Conservation (phyloP, 2,329 filamentous ascomycete genomes). For the Colletotrichum eleusines region DNA sequence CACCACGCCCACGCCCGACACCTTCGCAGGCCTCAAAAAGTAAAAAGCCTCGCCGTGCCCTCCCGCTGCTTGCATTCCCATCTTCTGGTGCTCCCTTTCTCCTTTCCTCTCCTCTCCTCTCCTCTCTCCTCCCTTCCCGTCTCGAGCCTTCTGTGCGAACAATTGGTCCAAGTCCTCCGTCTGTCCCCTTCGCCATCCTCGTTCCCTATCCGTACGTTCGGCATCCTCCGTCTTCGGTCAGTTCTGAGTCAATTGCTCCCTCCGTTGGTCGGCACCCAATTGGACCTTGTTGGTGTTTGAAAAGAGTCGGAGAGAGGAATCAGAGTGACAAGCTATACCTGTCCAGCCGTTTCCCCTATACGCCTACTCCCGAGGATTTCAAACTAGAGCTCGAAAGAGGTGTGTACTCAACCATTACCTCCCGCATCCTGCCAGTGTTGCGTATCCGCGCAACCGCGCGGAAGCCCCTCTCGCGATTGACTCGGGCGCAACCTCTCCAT, state of each 20-base stretch:
- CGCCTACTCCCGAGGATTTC: neutral
- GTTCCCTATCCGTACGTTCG: neutral
- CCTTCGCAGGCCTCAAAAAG: conserved; percentile 41
- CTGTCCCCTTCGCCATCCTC: neutral
- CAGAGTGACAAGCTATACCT: conserved; percentile 14
- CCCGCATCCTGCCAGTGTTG: neutral
- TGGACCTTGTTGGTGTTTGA: conserved; percentile 1
- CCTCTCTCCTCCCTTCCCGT: conserved; percentile 4
- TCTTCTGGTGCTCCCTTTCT: neutral
- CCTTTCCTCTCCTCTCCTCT: neutral
- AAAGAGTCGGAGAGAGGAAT: conserved; percentile 8
- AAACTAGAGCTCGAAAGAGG: conserved; percentile 15
- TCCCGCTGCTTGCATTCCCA: neutral
- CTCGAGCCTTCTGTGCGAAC: conserved; percentile 8
- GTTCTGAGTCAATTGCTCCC: conserved; percentile 25
- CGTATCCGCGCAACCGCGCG: neutral
- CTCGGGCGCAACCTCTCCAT: neutral
- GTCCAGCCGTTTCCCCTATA: neutral
- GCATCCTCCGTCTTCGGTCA: neutral
- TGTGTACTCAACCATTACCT: conserved; percentile 11
- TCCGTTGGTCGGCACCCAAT: conserved; percentile 25
- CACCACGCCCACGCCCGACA: conserved; percentile 14
- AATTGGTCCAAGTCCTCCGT: conserved; percentile 14
- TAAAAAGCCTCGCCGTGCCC: conserved; percentile 39
- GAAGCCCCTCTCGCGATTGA: conserved; percentile 17